Conservation (phyloP, 2,329 filamentous ascomycete genomes). For the Talaromyces rugulosus region DNA sequence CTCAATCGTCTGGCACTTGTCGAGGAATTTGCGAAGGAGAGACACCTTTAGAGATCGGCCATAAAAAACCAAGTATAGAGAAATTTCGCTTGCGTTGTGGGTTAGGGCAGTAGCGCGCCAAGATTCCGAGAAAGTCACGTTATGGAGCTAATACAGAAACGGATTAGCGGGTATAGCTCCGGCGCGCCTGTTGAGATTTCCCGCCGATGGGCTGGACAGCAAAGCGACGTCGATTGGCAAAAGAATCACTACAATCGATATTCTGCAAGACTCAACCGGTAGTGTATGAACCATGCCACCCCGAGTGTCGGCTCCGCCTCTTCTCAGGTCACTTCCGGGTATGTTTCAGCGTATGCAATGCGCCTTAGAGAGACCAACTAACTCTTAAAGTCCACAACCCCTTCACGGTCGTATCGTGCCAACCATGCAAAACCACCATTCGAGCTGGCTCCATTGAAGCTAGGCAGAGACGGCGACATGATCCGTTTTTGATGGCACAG, state of each 20-base stretch:
- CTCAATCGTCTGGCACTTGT: constrained; percentile 46
- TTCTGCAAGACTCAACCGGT: background rate
- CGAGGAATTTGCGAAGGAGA: constrained; percentile 16
- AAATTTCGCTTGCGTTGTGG: constrained; percentile 39
- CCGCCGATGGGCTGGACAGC: background rate
- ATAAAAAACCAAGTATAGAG: constrained; percentile 21
- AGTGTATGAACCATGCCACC: constrained; percentile 57
- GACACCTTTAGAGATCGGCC: constrained; percentile 25
- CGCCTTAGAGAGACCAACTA: background rate
- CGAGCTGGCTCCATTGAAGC: constrained; percentile 62
- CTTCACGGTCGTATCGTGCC: constrained; percentile 52
- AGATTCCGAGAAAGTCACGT: constrained; percentile 17
- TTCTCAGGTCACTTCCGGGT: constrained; percentile 60
- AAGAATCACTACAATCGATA: background rate
- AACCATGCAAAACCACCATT: constrained; percentile 49
- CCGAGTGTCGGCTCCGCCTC: constrained; percentile 58
- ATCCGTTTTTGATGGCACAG: constrained; percentile 79
- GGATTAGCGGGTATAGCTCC: constrained; percentile 22
- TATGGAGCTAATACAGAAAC: background rate
- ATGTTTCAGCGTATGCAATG: constrained; percentile 25
- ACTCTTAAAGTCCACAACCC: constrained; percentile 28
- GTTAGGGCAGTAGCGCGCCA: constrained; percentile 34
- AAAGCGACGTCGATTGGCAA: background rate
- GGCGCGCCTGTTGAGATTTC: constrained; percentile 27
- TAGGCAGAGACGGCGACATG: constrained; percentile 63